Evolutionary conservation across 148 eudicot genomes (phyloP).

Genomic region (Agrostemma githago): DNA sequence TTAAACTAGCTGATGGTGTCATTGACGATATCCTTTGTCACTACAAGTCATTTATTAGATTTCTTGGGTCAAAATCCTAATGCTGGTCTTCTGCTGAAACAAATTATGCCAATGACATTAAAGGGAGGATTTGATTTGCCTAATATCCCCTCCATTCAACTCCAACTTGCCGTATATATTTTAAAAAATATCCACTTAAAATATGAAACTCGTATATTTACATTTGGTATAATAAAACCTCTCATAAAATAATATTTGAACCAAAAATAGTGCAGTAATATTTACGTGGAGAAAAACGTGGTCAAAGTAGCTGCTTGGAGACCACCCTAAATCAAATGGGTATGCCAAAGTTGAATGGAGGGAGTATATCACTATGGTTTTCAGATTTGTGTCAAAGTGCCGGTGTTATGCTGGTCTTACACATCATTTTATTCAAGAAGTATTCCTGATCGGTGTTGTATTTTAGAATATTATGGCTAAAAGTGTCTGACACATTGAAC

Average conservation of each 20-base stretch:
- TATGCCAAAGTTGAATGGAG: too few species aligned
- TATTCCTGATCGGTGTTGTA: neutral
- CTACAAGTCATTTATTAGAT: neutral
- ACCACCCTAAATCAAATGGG: too few species aligned
- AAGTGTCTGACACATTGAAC: neutral
- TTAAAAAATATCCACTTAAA: too few species aligned
- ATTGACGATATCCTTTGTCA: neutral
- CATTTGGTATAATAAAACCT: too few species aligned
- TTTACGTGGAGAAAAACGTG: too few species aligned
- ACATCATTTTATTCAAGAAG: neutral
- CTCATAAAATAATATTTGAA: too few species aligned
- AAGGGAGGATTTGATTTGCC: neutral
- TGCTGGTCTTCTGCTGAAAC: neutral
- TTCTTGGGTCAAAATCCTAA: neutral
- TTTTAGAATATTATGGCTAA: neutral
- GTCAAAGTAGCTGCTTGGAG: too few species aligned
- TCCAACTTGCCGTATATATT: too few species aligned
- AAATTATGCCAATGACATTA: neutral
- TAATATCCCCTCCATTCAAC: neutral
- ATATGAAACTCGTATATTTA: too few species aligned
- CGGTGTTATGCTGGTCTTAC: neutral
- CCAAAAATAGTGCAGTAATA: too few species aligned
- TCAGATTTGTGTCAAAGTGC: neutral
- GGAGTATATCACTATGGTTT: neutral
- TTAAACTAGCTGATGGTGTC: neutral